Base-by-base conservation (phyloP, 2,329 filamentous ascomycete genomes). In the Colletotrichum neosansevieriae region DNA sequence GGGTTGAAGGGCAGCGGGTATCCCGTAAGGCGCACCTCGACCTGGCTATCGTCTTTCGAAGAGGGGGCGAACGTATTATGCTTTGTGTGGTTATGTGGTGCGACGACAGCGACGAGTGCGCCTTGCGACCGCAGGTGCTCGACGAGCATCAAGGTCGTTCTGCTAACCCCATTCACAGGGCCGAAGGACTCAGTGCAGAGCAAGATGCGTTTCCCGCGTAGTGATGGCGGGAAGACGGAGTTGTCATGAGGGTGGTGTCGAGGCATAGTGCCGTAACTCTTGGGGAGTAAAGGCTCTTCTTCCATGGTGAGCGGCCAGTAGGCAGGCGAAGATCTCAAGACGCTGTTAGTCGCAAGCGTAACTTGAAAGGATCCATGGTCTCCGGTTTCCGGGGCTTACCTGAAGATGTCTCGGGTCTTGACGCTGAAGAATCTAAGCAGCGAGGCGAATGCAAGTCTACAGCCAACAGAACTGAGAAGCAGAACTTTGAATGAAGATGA, bases 181-280 rank as follows among this genome's bases (percentile, higher is more conserved):
- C 90, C 90, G 66, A 92, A 90, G 0, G 89, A 92, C 75, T 92
- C 91, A 13, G 90, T 92, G 70, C 89, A 91, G 7, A 92, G 84
- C 7, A 92, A 79, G 69, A 92, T 84, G 70, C 85, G 86, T 76
- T 88, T 90, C 10, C 87, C 88, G 42, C 81, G 78, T n/a, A 92
- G 82, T 9, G 80, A 74, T 1, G 75, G 47, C 0, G 85, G 85
- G 69, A 87, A 88, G 44, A 76, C 70, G 11, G 81, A 77, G 58
- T 83, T 74, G 66, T 85, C 80, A 71, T 82, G 80, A 9, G 54
- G 12, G 10, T 57, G 54, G 29, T 72, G 70, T 13, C 51, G 64
- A 17, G 71, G 50, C 54, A 57, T 32, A n/a, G 51, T 49, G 38
- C 47, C 54, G 24, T 61, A 49, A 24, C 47, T 56, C 47, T 24